Evolutionary conservation across 495 filamentous ascomycete species (phyloP).

Genomic region (Amphirosellinia nigrospora): DNA sequence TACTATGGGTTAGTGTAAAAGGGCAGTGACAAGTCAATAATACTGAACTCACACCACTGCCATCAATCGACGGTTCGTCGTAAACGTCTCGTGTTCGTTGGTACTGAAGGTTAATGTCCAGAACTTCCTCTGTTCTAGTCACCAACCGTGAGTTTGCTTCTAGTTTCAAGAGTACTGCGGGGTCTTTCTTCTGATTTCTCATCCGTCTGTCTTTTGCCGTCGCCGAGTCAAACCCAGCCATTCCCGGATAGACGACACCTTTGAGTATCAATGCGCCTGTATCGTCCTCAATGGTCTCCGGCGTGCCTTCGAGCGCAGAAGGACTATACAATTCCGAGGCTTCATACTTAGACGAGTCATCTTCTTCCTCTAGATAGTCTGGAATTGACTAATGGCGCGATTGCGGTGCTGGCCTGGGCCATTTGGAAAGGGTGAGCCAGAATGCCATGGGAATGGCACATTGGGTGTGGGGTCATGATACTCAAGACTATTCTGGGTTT

Average conservation of each 20-base stretch:
- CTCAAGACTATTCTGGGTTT: constrained; percentile 25
- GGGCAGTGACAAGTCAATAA: neutral
- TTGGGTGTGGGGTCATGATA: constrained; percentile 19
- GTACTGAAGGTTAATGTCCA: constrained; percentile 59
- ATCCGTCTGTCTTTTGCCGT: constrained; percentile 75
- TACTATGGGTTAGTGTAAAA: constrained; percentile 25
- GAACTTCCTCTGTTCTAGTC: constrained; percentile 75
- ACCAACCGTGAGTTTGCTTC: constrained; percentile 68
- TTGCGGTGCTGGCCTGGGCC: constrained; percentile 25
- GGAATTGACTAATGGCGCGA: constrained; percentile 12
- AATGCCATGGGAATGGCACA: constrained; percentile 28
- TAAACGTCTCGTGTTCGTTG: constrained; percentile 60
- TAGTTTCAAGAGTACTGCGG: constrained; percentile 71
- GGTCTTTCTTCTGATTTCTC: constrained; percentile 87
- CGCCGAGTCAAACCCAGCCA: constrained; percentile 88
- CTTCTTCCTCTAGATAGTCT: constrained; percentile 27
- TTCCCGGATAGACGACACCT: constrained; percentile 79
- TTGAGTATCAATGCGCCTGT: constrained; percentile 64
- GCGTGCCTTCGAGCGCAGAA: constrained; percentile 37
- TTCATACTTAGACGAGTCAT: constrained; percentile 31
- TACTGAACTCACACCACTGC: constrained; percentile 49
- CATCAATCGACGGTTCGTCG: constrained; percentile 53
- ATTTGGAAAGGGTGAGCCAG: constrained; percentile 30
- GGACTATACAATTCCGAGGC: constrained; percentile 45
- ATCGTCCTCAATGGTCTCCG: constrained; percentile 40